These are phyloP conservation scores for Tirmania nivea DNA, from an alignment of 495 filamentous ascomycete genomes.

Conservation along the genomic window DNA sequence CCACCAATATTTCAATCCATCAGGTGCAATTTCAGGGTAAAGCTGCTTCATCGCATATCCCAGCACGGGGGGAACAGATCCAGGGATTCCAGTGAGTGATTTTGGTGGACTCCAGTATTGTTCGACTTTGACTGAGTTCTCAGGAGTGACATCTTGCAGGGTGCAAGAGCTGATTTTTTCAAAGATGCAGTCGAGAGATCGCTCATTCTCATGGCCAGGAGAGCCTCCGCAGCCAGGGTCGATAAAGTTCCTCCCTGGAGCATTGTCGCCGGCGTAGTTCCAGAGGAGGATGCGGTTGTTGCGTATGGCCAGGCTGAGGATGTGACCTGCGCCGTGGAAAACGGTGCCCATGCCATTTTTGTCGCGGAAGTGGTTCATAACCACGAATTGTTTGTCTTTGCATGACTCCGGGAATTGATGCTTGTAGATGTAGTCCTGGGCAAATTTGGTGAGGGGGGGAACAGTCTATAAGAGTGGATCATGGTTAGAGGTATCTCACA, in stretches of 20 bases:
- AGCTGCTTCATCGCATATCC: neutral
- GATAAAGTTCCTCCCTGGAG: conserved; percentile 7
- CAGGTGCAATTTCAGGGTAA: conserved; percentile 3
- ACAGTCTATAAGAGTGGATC: neutral
- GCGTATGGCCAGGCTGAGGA: no score
- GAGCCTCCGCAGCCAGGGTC: no score
- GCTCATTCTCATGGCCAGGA: neutral
- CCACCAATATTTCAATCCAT: conserved; percentile 8
- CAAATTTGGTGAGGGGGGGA: conserved; percentile 12
- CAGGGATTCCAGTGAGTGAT: conserved; percentile 1
- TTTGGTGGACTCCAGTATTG: neutral
- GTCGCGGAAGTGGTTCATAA: no score
- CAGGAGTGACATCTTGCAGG: neutral
- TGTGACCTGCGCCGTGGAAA: no score
- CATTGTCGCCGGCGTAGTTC: neutral
- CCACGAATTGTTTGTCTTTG: neutral
- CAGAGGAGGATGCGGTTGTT: no score
- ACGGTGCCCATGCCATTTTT: no score
- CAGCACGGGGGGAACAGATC: conserved; percentile 3
- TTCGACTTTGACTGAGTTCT: neutral
- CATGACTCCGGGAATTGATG: conserved; percentile 6
- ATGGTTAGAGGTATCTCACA: no score
- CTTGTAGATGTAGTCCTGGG: conserved; percentile 1
- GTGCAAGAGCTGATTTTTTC: conserved; percentile 6
- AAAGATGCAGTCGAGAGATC: conserved; percentile 8